Evolutionary conservation across 495 filamentous ascomycete genomes (phyloP).

Genomic region (Parachaetomium inaequale): DNA sequence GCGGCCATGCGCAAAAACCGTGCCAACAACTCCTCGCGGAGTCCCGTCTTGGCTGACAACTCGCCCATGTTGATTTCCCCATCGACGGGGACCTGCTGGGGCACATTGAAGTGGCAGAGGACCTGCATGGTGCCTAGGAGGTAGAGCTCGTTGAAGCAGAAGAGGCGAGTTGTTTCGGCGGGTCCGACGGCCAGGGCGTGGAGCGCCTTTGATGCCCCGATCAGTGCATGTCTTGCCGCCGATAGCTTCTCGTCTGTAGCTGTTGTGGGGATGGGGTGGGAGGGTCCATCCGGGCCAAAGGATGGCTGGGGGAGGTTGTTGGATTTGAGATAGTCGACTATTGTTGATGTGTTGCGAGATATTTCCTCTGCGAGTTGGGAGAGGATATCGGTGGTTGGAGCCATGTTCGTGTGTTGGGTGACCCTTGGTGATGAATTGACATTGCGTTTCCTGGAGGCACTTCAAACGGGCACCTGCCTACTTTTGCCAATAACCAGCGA

Average conservation of each 20-base stretch:
- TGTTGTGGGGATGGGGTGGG: background rate
- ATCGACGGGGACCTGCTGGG: constrained; percentile 31
- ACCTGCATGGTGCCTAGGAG: constrained; percentile 20
- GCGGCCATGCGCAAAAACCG: constrained; percentile 37
- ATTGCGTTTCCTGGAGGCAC: too few species aligned
- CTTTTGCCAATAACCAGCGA: too few species aligned
- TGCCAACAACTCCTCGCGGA: constrained; percentile 28
- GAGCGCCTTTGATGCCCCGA: constrained; percentile 22
- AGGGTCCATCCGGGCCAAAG: constrained; percentile 16
- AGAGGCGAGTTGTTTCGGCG: constrained; percentile 16
- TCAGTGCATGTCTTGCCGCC: constrained; percentile 11
- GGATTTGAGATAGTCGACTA: constrained; percentile 9
- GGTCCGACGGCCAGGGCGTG: constrained; percentile 20
- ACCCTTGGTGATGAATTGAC: background rate
- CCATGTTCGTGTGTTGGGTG: background rate
- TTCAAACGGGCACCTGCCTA: too few species aligned
- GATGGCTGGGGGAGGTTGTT: constrained; percentile 18
- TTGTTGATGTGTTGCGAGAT: background rate
- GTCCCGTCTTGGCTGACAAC: constrained; percentile 23
- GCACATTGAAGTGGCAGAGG: constrained; percentile 31
- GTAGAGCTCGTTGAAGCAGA: constrained; percentile 17
- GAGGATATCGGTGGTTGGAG: background rate
- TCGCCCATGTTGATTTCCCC: constrained; percentile 27
- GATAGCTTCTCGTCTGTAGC: constrained; percentile 3
- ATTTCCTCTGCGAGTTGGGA: constrained; percentile 16